Base-by-base conservation (phyloP, 495 filamentous ascomycete species). In the Symbiotaphrina buchneri region DNA sequence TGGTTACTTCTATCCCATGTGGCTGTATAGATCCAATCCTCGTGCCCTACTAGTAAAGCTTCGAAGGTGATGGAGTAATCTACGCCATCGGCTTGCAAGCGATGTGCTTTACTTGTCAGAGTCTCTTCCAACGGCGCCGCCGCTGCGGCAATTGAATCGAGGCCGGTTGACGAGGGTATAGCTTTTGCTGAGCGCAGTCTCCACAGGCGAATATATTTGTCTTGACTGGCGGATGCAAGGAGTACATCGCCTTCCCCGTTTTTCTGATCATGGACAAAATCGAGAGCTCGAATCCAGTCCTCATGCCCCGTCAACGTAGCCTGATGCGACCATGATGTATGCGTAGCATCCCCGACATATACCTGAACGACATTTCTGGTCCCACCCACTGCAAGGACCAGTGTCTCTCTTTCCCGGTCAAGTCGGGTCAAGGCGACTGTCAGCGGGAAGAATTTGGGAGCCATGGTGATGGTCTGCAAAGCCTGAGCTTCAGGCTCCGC, bases 191-290 rank as follows among this genome's bases (percentile, higher is more conserved):
- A 60, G 32, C 74, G 78, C 15, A 95, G 47, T 28, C 83, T 68
- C 90, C 87, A 99, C 15, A 99, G 59, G 24, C 87, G 74, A 46
- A 95, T 75, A 42, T 94, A 99, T 49, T 85, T 94, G 42, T 99
- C 87, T 51, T 99, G 87, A 45, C 83, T 92, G 5, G 84, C 83
- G 16, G 85, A 94, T 1, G 90, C 82, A 8, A 99, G 58, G 28
- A 95, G 50, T 10, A 95, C 46, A 48, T 92, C 82, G 26, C 61
- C 63, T 3, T 47, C 49, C 7, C 51, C 47, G 13, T 48, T 49
- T n/a, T 48, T 44, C 23, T 49, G 65, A 41, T 90, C 78, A 39
- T 45, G 46, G 10, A 68, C 65, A 38, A 97, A 87, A 20, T 72
- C 67, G 6, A 95, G 56, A 15, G 78, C 78, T 11, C 83, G 66